Evolutionary conservation across 306 rosid genomes (phyloP), one percentile per base, ranked within the genome.

Genomic region (Canavalia ensiformis): DNA sequence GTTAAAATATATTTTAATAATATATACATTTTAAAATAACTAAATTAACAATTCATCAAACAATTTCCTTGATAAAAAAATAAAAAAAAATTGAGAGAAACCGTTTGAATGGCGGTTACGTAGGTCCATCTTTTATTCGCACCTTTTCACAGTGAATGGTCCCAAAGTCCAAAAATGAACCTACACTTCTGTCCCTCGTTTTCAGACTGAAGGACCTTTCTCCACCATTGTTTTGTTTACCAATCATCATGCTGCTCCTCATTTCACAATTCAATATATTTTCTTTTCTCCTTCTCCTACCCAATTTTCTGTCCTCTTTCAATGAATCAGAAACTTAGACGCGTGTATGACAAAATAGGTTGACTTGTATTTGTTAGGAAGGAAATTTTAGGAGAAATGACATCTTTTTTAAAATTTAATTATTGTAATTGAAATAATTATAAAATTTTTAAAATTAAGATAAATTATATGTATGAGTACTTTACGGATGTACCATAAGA

Each of bases 171-270:
- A 52, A 18, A 33, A 72, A 51, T 34, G 76, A 34, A 72, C 30
- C 62, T 8, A 12, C 58, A 41, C 6, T 47, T 28, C 56, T 46
- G 25, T 0, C 41, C 28, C 31, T 0, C 1, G 1, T 45, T 69
- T 25, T 50, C 1, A 45, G 25, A 69, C 58, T 11, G 29, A 30
- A 68, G 54, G 13, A 44, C 47, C 4, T 45, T 58, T 50, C 18
- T 13, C 58, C 42, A 47, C 6, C 54, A 67, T 47, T 46, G 55
- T 46, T 0, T 29, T 30, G 1, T 30, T 29, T 3, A 68, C 25
- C 75, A 69, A 69, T 69, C 58, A 69, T 69, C 30, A 11, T 6
- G 31, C 44, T 69, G 58, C 42, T 69, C 75, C 58, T 69, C 1
- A 3, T 47, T 49, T 50, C 59, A 30, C 11, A 12, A 5, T 47